Percentiles rank a stretch among this genome's conserved stretches.
Evolutionary conservation across 495 filamentous ascomycete species (phyloP).

Genomic region (Cercophora samala): DNA sequence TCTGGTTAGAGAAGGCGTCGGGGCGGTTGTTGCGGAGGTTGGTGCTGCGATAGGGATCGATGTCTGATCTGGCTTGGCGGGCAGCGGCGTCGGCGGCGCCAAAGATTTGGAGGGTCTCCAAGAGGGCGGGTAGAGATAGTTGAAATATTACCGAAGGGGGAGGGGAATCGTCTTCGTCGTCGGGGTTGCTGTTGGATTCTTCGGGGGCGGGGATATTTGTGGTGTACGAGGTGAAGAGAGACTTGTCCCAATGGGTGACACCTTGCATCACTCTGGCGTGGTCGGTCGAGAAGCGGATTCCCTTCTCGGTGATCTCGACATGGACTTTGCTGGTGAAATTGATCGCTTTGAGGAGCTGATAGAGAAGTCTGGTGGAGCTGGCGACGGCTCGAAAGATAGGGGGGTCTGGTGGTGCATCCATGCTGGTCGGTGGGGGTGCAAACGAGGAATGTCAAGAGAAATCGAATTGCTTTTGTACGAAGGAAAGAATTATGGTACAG

Average conservation of each 20-base stretch:
- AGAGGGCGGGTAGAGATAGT: slow-evolving; percentile 77
- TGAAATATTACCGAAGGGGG: slow-evolving; percentile 59
- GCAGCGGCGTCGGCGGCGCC: slow-evolving; percentile 65
- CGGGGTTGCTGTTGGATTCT: not conserved
- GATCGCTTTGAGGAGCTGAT: slow-evolving; percentile 84
- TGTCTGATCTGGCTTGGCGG: slow-evolving; percentile 51
- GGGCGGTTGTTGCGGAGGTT: slow-evolving; percentile 54
- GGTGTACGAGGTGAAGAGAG: slow-evolving; percentile 81
- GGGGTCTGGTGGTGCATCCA: slow-evolving; percentile 24
- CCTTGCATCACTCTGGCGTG: slow-evolving; percentile 83
- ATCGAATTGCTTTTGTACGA: slow-evolving; percentile 17
- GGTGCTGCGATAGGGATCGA: slow-evolving; percentile 47
- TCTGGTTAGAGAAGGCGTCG: slow-evolving; percentile 71
- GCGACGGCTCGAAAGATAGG: slow-evolving; percentile 80
- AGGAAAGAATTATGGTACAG: slow-evolving; percentile 41
- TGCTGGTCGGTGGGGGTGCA: not conserved
- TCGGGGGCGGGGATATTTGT: slow-evolving; percentile 40
- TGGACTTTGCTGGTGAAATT: slow-evolving; percentile 76
- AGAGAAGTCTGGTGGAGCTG: slow-evolving; percentile 80
- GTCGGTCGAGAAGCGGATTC: slow-evolving; percentile 81
- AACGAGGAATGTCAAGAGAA: slow-evolving; percentile 13
- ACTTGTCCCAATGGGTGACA: slow-evolving; percentile 68
- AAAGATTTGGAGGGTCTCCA: slow-evolving; percentile 95
- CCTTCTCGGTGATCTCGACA: slow-evolving; percentile 76
- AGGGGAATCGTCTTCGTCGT: slow-evolving; percentile 36